Evolutionary conservation across 345 rosid species (phyloP), one percentile per base, ranked within the genome.

Genomic region (Camelina hispida): DNA sequence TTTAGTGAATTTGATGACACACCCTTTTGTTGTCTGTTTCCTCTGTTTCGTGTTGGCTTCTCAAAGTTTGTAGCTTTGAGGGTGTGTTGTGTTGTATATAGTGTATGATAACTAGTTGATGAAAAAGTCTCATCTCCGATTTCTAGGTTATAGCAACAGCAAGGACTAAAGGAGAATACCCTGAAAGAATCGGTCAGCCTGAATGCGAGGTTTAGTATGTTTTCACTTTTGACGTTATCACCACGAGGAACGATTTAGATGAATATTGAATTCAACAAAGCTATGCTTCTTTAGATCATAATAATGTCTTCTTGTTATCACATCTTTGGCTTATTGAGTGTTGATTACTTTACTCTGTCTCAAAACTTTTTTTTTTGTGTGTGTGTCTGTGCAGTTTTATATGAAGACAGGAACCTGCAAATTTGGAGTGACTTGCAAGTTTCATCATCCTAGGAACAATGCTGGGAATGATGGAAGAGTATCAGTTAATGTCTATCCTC

Each of bases 341-440:
- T 9, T 38, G 42, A 2, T 4, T 38, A 38, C 42, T 38, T 37
- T 38, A 38, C 42, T 38, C 42, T 38, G 13, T 38, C 42, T 30
- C 22, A 37, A 57, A 57, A 9, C 22, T 4, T 0, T 20, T 51
- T 37, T 37, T 69, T 25, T 46, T 79, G 4, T 7, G 8, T 65
- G 20, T 81, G 25, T 43, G 55, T 59, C 20, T 64, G 53, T 6
- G 28, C 89, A 92, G 97, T 89, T 85, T 83, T 92, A 85, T 73
- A 79, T 92, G 82, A 90, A 87, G 83, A 92, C 96, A 35, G 96
- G 96, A 73, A 90, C 91, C 46, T 92, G 97, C 85, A 92, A 86
- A 78, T 92, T 90, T 80, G 94, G 96, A 70, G 92, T 90, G 73
- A 92, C 96, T 62, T 92, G 97, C 88, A 92, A 90, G 83, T 92